Evolutionary conservation across 2,329 filamentous ascomycete species (phyloP), one percentile per base, ranked within the genome.

Genomic region (Gliomastix tumulicola): DNA sequence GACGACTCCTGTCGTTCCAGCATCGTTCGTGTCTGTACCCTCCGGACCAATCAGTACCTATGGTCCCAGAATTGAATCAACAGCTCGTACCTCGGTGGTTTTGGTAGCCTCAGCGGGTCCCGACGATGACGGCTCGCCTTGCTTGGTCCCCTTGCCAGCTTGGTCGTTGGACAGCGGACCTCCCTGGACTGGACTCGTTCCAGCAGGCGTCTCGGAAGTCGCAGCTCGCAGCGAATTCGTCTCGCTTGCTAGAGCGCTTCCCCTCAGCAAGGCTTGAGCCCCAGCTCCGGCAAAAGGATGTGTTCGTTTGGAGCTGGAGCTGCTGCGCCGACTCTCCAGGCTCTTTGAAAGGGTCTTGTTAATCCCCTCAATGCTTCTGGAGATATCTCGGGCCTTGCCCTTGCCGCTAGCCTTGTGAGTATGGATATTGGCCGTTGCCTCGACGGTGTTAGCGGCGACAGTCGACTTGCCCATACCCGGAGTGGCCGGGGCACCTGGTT

Each of bases 401-500:
- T 71, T 73, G 21, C 53, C 57, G 37, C 56, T 56, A 41, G 65
- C 51, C 38, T 63, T 53, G 43, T 74, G 71, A 4, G 69, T 66
- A 45, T 72, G 71, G 49, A 79, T 76, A 42, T 77, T 88, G 15
- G 87, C 92, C 52, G 82, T 83, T 3, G 88, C 92, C 56, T 92
- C 88, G 27, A 96, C 84, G 37, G 84, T 83, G 44, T 87, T 88
- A 27, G 86, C 83, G 11, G 88, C 88, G 13, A 96, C 89, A 0
- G 92, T 97, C 45, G 83, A 89, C 59, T 94, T 95, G 27, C 86
- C 87, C 37, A 95, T 74, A 0, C 90, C 89, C 0, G 92, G 90
- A 0, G 90, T 97, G n/a, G 84, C 82, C 1, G 92, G 92, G 3
- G 88, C 89, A 2, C 84, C 84, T 1, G 88, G 79, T 53, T 95